Conservation (phyloP, 2,329 filamentous ascomycete genomes). For the Penicillium janthinellum region DNA sequence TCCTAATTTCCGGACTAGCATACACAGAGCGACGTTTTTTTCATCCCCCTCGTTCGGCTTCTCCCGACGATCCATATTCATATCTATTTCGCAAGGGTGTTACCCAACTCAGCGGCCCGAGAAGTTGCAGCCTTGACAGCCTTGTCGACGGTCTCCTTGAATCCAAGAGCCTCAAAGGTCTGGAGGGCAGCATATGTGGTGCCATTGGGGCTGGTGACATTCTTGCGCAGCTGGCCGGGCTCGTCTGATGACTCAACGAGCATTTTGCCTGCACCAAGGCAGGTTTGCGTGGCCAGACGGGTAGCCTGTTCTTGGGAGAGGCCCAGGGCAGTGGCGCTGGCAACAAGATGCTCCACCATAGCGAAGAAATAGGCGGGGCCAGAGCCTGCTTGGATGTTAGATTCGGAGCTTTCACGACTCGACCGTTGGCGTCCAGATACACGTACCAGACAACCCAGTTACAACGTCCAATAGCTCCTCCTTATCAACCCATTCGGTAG, state of each 20-base stretch:
- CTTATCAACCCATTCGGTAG: constrained; percentile 38
- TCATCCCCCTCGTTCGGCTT: not conserved
- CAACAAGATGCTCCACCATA: constrained; percentile 39
- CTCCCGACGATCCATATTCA: not conserved
- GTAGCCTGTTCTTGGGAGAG: constrained; percentile 38
- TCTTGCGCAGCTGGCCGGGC: constrained; percentile 38
- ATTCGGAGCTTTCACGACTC: not conserved
- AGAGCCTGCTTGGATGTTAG: constrained; percentile 27
- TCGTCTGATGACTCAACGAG: constrained; percentile 34
- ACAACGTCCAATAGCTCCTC: constrained; percentile 40
- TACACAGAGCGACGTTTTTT: not conserved
- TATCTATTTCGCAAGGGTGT: constrained; percentile 11
- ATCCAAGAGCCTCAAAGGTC: constrained; percentile 33
- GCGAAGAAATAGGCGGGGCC: constrained; percentile 42
- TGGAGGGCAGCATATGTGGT: constrained; percentile 38
- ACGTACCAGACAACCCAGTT: constrained; percentile 38
- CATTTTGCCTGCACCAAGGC: constrained; percentile 40
- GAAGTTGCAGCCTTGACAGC: constrained; percentile 36
- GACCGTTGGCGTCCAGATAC: not conserved
- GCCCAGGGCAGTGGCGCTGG: constrained; percentile 36
- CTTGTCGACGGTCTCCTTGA: constrained; percentile 36
- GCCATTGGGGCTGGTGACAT: constrained; percentile 40
- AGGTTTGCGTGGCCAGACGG: constrained; percentile 36
- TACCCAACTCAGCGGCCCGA: constrained; percentile 35
- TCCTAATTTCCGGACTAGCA: not conserved